phyloP scores from a whole-genome alignment of 352 stramenopile genomes.

The Pythium oligandrum region DNA sequence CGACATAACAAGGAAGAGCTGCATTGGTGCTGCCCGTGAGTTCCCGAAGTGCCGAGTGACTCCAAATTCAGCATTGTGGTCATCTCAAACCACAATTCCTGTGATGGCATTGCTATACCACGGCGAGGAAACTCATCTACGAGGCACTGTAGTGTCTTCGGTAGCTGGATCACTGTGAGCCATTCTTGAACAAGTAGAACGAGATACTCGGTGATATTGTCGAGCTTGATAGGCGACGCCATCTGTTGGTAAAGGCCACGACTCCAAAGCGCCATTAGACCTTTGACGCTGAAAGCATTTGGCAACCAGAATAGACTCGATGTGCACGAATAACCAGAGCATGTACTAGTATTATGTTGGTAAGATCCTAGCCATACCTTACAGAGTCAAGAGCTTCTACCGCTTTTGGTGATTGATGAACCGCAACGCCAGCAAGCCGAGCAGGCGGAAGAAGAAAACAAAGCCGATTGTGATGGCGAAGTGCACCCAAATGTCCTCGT shows the following conservation, averaged over 20 bases:
- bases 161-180: constrained; percentile 28
- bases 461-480: constrained; percentile 17
- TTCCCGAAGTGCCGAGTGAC: constrained; percentile 11
- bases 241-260: no score
- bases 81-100: constrained; percentile 24
- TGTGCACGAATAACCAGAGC: no score
- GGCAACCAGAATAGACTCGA: no score
- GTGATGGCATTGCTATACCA: constrained; percentile 12
- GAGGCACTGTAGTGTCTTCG: constrained; percentile 31
- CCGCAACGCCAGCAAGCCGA: constrained; percentile 23
- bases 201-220: constrained; percentile 9
- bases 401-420: constrained; percentile 32
- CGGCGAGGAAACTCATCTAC: constrained; percentile 28
- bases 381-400: neutral
- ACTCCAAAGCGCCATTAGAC: no score
- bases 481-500: constrained; percentile 23
- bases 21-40: constrained; percentile 1
- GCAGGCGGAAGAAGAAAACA: constrained; percentile 22
- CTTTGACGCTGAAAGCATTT: no score
- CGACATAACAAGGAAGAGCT: no score
- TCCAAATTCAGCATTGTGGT: constrained; percentile 15
- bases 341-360: no score
- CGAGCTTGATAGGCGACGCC: neutral
- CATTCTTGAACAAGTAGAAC: constrained; percentile 47
- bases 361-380: no score